Evolutionary conservation across 352 stramenopile species (phyloP), one percentile per base, ranked within the genome.

Genomic region (Saprolegnia diclina): DNA sequence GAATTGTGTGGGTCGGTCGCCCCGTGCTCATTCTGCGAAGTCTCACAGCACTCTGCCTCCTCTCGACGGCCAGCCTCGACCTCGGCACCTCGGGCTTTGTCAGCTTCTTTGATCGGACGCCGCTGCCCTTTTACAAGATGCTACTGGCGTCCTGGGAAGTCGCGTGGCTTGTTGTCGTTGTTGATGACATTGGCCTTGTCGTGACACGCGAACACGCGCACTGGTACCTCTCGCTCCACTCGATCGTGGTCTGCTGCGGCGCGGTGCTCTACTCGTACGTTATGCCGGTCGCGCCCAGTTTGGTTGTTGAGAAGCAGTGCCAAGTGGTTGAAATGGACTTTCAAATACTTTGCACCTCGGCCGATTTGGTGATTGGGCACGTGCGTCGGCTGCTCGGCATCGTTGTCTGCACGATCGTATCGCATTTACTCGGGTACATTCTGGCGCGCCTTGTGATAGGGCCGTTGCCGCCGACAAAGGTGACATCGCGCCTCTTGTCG

Each of bases 1-100:
- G 29, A 2, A 67, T 67, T 21, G 61, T 67, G 11, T 67, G 61
- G 61, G 21, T 67, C 32, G 61, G 61, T 32, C 61, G 61, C 5
- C 61, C 61, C 21, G 13, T 67, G 1, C 29, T 67, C 2, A 38
- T 67, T 19, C 6, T 67, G 1, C 61, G 61, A 3, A 56, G 38
- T 21, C 19, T 67, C 13, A 56, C 61, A 3, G 61, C 38, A 2
- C n/a, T 67, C 26, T n/a, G 38, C 18, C 19, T 67, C 10, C 32
- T 67, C 13, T 67, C 61, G 1, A 67, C 61, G 26, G 37, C 24
- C 7, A 29, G 21, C 5, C 42, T 67, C 0, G 61, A 46, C 9
- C 40, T 67, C 16, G 5, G 29, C 16, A 35, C 26, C 6, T 56
- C 37, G 5, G 61, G 42, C 22, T 13, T 9, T 14, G 40, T 67